These are phyloP conservation scores for Apiospora pterosperma DNA, from an alignment of 2,329 filamentous ascomycete genomes.

Conservation along the genomic window DNA sequence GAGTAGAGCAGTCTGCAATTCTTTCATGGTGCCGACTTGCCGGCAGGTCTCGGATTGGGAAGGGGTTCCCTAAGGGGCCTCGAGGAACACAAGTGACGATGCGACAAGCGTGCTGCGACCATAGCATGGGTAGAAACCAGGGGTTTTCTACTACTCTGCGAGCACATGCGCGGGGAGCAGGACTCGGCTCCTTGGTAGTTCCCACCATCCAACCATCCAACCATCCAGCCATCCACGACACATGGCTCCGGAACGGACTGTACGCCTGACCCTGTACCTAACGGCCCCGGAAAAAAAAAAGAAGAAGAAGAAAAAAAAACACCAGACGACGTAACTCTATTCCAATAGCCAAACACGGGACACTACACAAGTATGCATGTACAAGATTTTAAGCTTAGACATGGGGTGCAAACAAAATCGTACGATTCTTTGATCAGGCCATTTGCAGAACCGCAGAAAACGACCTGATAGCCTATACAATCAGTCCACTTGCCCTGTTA, in stretches of 20 bases:
- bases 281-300: no score
- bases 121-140: not conserved
- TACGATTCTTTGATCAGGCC: constrained; percentile 11
- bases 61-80: not conserved
- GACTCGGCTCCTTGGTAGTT: not conserved
- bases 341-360: not conserved
- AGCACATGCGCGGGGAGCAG: not conserved
- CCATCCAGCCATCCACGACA: not conserved
- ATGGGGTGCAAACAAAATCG: constrained; percentile 8
- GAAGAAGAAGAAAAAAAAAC: no score
- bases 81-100: not conserved
- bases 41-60: not conserved
- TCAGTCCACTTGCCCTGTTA: constrained; percentile 4
- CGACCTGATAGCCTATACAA: not conserved
- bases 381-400: constrained; percentile 9
- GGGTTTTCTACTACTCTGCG: not conserved
- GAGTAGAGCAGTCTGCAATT: not conserved
- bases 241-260: no score
- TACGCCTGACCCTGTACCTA: no score
- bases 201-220: not conserved
- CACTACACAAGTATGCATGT: no score
- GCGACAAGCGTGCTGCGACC: not conserved
- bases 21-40: not conserved
- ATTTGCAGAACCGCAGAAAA: constrained; percentile 3
- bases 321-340: constrained; percentile 2